Evolutionary conservation across 495 filamentous ascomycete species (phyloP).

Genomic region (Oleoguttula mirabilis): DNA sequence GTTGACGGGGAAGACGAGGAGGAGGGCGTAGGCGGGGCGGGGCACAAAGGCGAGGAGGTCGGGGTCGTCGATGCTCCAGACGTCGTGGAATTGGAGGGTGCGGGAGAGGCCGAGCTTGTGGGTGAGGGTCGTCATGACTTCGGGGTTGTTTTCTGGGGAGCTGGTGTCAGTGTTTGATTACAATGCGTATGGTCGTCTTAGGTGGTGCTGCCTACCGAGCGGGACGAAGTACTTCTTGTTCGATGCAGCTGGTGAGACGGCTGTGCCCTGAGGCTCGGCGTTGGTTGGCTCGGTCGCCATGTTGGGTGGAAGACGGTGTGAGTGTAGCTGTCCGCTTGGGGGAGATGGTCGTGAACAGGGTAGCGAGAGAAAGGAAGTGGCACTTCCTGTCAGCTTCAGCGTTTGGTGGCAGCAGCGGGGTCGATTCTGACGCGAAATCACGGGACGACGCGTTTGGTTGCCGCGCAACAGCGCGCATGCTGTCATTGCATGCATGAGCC

Average conservation of each 20-base stretch:
- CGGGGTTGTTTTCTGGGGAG: slow-evolving; percentile 59
- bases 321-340: too few species aligned
- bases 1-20: slow-evolving; percentile 42
- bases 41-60: slow-evolving; percentile 45
- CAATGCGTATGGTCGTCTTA: slow-evolving; percentile 21
- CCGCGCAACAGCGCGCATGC: too few species aligned
- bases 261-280: slow-evolving; percentile 2
- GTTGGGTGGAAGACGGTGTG: too few species aligned
- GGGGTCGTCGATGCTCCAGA: slow-evolving; percentile 43
- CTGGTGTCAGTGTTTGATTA: too few species aligned
- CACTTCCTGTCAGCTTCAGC: too few species aligned
- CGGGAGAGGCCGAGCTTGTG: slow-evolving; percentile 42
- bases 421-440: too few species aligned
- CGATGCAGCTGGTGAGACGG: neutral
- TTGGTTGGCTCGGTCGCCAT: neutral
- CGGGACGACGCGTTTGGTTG: too few species aligned
- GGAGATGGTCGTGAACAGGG: too few species aligned
- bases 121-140: slow-evolving; percentile 42
- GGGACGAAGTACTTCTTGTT: slow-evolving; percentile 17
- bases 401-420: too few species aligned
- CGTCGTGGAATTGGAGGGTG: slow-evolving; percentile 46
- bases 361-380: too few species aligned
- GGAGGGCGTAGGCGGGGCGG: slow-evolving; percentile 43
- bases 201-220: slow-evolving; percentile 23
- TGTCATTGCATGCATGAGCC: too few species aligned